Conservation (phyloP, 2,329 filamentous ascomycete species). For the Colletotrichum falcatum region DNA sequence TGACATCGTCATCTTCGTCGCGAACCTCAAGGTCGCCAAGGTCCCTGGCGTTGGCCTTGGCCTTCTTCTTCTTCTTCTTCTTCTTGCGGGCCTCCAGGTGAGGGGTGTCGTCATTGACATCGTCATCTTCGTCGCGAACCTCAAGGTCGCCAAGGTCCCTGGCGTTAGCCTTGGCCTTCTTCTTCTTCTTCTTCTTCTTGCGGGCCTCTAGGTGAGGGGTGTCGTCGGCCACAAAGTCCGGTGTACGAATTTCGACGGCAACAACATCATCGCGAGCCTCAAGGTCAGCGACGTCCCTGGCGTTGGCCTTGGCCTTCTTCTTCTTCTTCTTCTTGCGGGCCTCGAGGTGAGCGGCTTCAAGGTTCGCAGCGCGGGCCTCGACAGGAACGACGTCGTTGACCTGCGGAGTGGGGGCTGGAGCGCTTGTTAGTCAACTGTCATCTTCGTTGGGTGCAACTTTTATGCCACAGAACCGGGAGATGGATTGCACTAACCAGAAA, state of each 20-base stretch:
- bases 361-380: constrained; percentile 20
- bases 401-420: constrained; percentile 20
- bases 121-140: not conserved
- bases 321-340: constrained; percentile 31
- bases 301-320: constrained; percentile 12
- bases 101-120: not conserved
- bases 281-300: not conserved
- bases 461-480: too few relatives aligned
- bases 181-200: not conserved
- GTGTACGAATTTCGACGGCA: not conserved
- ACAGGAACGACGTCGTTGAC: constrained; percentile 21
- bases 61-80: too few relatives aligned
- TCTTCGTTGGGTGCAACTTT: too few relatives aligned
- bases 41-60: too few relatives aligned
- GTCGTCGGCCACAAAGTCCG: not conserved
- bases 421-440: not conserved
- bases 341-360: constrained; percentile 32
- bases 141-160: not conserved
- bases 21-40: too few relatives aligned
- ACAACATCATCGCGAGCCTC: not conserved
- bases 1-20: too few relatives aligned
- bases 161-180: not conserved
- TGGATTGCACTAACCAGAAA: constrained; percentile 17
- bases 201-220: not conserved
- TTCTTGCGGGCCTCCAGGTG: too few relatives aligned